Evolutionary conservation across 352 stramenopile species (phyloP), one percentile per base, ranked within the genome.

Genomic region (Pythium sp.): DNA sequence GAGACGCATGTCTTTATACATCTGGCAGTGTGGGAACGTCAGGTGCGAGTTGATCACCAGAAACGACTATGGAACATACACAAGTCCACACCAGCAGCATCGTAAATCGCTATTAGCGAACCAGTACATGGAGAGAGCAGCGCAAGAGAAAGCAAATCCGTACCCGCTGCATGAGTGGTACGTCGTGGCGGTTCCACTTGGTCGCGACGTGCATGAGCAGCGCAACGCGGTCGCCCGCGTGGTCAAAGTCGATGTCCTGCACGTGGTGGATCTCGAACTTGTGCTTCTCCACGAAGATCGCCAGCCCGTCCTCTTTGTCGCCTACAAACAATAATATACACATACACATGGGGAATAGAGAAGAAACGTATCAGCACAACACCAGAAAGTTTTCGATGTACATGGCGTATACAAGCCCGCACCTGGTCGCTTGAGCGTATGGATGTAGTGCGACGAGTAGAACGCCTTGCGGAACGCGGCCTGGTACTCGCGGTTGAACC

Each of bases 21-120:
- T 82, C 51, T 91, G 75, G 34, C 73, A 86, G 70, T 95, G 87
- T 15, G 87, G 87, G 71, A 95, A 95, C 20, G 87, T 95, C 73
- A 95, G 69, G 67, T 95, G 87, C 58, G 87, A 89, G 66, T 95
- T 95, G 53, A 95, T 77, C 51, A 95, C 68, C 22, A 95, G 71
- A 57, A 95, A 92, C 36, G 85, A 93, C 76, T 86, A 67, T 43
- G 24, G 24, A 26, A 26, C 24, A 46, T 22, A 3, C 62, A 18
- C 38, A 62, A 15, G 1, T 54, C 12, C 38, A 41, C 28, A 55
- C 28, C 30, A 49, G 5, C 46, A 34, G 11, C 24, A 46, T 2
- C 28, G 14, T 26, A 7, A 58, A 26, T 41, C 28, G 6, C 11
- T 24, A 36, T 59, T 14, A 41, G 46, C 15, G n/a, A 28, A 7